Conservation (phyloP, 176 grass and related monocot genomes). For the Oryza nivara region DNA sequence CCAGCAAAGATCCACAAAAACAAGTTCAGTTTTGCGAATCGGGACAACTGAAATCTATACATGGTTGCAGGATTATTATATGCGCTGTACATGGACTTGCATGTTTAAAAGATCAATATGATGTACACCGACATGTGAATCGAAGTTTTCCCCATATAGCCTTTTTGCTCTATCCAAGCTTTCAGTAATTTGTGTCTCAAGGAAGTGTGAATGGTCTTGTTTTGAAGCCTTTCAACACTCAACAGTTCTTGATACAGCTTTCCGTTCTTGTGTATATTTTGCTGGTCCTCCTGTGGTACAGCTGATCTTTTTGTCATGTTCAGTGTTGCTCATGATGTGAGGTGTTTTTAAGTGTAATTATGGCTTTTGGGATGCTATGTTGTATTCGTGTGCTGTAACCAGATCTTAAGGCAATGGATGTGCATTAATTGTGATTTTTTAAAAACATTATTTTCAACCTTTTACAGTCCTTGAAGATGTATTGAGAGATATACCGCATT, state of each 20-base stretch:
- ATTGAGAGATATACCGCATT: not conserved
- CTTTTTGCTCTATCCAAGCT: conserved; percentile 2
- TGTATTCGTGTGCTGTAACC: not conserved
- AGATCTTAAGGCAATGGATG: not conserved
- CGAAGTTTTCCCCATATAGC: conserved; percentile 18
- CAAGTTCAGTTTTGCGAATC: conserved; percentile 30
- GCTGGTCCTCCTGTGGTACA: not conserved
- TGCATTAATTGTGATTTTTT: not conserved
- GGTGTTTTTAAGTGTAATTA: not conserved
- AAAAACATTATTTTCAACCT: not conserved
- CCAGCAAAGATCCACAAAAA: conserved; percentile 4
- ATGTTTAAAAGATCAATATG: conserved; percentile 32
- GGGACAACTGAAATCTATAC: conserved; percentile 34
- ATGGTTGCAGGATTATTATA: conserved; percentile 5
- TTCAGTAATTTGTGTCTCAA: conserved; percentile 9
- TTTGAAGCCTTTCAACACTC: not conserved
- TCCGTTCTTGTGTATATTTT: not conserved
- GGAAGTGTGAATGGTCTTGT: not conserved
- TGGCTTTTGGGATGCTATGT: not conserved
- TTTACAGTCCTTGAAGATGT: not conserved
- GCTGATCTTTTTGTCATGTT: not conserved
- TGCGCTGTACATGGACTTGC: conserved; percentile 31
- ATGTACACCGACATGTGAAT: not conserved
- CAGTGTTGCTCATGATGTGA: not conserved
- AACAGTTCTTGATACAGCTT: not conserved